phyloP scores from a whole-genome alignment of 768 basidiomycete species.

The Boletus sp. region DNA sequence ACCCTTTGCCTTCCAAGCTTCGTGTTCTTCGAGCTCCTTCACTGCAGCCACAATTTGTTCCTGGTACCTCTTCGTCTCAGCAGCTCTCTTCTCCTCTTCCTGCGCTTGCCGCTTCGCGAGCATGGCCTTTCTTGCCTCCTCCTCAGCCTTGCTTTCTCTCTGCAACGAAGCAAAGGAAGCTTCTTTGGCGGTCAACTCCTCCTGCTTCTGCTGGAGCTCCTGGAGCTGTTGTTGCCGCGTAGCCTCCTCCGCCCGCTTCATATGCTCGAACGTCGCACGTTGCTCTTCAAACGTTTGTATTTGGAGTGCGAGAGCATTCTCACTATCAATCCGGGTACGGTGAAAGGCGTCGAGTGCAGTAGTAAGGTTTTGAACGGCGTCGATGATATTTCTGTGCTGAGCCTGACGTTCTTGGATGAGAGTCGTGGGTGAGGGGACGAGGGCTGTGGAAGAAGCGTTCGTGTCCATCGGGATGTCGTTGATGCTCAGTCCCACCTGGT shows the following conservation, averaged over 20 bases:
- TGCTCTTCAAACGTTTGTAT: slow-evolving; percentile 15
- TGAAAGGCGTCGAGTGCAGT: slow-evolving; percentile 5
- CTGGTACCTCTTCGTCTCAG: slow-evolving; percentile 17
- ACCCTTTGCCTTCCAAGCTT: slow-evolving; percentile 4
- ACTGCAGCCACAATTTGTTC: slow-evolving; percentile 20
- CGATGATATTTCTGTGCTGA: slow-evolving; percentile 7
- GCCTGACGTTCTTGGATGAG: slow-evolving; percentile 12
- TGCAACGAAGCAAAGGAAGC: slow-evolving; percentile 18
- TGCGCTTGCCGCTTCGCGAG: slow-evolving; percentile 22
- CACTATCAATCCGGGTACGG: slow-evolving; percentile 14
- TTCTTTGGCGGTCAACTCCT: slow-evolving; percentile 22
- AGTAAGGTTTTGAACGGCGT: slow-evolving; percentile 13
- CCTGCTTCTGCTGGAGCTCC: slow-evolving; percentile 19
- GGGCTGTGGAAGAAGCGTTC: neutral
- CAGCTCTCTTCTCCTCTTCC: slow-evolving; percentile 24
- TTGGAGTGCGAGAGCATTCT: slow-evolving; percentile 13
- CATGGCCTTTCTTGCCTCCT: slow-evolving; percentile 20
- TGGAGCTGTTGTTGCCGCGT: slow-evolving; percentile 18
- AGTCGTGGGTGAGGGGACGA: neutral
- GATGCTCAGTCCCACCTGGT: neutral
- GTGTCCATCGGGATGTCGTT: neutral
- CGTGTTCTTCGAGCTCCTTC: slow-evolving; percentile 17
- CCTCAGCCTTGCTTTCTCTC: slow-evolving; percentile 25
- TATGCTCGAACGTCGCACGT: slow-evolving; percentile 22
- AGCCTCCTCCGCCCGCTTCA: slow-evolving; percentile 17